A percentile compares a stretch with the other conserved stretches of the same genome.
These are phyloP conservation scores for Penicillium steckii DNA, from an alignment of 495 filamentous ascomycete genomes.

Conservation along the genomic window DNA sequence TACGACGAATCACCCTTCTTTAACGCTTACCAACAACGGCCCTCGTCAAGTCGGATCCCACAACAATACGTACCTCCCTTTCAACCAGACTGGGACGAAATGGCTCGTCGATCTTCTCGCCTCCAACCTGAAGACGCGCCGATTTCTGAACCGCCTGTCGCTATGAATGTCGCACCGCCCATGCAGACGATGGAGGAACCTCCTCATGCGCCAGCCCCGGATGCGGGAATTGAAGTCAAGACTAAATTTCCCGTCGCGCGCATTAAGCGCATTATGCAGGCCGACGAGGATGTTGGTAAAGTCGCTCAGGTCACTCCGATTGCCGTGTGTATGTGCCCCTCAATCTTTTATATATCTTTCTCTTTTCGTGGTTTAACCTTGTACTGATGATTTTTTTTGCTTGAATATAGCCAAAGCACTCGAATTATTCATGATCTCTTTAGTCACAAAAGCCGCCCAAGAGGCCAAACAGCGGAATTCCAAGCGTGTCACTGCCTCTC, in stretches of 20 bases:
- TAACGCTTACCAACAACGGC: constrained; percentile 35
- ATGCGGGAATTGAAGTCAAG: constrained; percentile 66
- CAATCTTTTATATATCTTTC: background rate
- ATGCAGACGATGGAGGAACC: constrained; percentile 27
- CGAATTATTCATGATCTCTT: constrained; percentile 94
- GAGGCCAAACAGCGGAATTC: constrained; percentile 78
- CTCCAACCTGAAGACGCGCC: constrained; percentile 35
- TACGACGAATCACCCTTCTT: constrained; percentile 44
- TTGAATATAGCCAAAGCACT: constrained; percentile 69
- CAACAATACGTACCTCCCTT: constrained; percentile 40
- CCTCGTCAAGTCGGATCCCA: constrained; percentile 23
- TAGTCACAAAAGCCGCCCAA: constrained; percentile 82
- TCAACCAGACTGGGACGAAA: constrained; percentile 33
- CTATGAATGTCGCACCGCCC: constrained; percentile 31
- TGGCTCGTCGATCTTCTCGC: constrained; percentile 48
- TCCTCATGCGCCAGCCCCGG: constrained; percentile 17
- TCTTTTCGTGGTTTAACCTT: background rate
- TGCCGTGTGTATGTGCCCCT: constrained; percentile 68
- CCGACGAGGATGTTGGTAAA: constrained; percentile 98
- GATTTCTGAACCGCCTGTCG: constrained; percentile 25
- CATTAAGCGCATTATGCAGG: constrained; percentile 99
- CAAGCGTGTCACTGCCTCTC: constrained; percentile 84
- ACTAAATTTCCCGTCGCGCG: constrained; percentile 97
- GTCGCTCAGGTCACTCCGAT: constrained; percentile 96
- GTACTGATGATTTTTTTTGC: constrained; percentile 19